Conservation (phyloP, 352 stramenopile genomes). For the Phytophthora pinifolia region DNA sequence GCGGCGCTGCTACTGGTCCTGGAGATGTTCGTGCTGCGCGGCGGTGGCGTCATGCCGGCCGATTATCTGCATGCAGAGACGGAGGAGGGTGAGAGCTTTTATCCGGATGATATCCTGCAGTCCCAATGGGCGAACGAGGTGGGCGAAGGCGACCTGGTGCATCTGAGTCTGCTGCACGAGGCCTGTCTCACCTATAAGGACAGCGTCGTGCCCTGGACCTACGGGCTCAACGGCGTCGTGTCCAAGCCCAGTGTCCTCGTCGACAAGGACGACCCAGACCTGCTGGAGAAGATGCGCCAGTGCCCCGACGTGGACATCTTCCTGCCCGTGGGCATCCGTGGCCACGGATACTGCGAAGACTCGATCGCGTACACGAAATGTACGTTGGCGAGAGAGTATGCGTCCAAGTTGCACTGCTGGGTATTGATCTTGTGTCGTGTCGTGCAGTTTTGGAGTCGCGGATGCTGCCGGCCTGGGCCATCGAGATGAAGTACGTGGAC, state of each 20-base stretch:
- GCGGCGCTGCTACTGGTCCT: conserved; percentile 24
- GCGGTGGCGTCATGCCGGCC: conserved; percentile 6
- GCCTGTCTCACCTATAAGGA: conserved; percentile 45
- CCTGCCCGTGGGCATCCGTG: conserved; percentile 43
- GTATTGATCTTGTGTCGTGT: conserved; percentile 1
- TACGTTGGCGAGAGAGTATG: conserved; percentile 19
- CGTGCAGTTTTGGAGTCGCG: conserved; percentile 37
- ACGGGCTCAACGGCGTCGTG: conserved; percentile 23
- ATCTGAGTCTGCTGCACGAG: conserved; percentile 54
- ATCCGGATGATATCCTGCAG: conserved; percentile 44
- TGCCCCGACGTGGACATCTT: conserved; percentile 71
- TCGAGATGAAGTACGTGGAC: conserved; percentile 47
- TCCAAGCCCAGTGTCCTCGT: conserved; percentile 28
- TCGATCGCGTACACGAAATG: conserved; percentile 67
- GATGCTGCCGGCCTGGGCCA: conserved; percentile 42
- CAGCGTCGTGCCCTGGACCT: conserved; percentile 52
- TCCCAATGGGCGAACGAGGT: conserved; percentile 39
- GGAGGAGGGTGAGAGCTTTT: conserved; percentile 39
- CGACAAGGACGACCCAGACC: conserved; percentile 33
- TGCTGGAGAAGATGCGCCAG: conserved; percentile 50
- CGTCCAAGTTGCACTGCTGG: background rate
- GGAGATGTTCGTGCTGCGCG: conserved; percentile 25
- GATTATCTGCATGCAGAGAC: conserved; percentile 27
- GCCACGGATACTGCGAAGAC: conserved; percentile 74
- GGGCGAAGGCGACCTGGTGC: conserved; percentile 35